Evolutionary conservation across 176 grass and related monocot species (phyloP).

Genomic region (Microstegium vimineum): DNA sequence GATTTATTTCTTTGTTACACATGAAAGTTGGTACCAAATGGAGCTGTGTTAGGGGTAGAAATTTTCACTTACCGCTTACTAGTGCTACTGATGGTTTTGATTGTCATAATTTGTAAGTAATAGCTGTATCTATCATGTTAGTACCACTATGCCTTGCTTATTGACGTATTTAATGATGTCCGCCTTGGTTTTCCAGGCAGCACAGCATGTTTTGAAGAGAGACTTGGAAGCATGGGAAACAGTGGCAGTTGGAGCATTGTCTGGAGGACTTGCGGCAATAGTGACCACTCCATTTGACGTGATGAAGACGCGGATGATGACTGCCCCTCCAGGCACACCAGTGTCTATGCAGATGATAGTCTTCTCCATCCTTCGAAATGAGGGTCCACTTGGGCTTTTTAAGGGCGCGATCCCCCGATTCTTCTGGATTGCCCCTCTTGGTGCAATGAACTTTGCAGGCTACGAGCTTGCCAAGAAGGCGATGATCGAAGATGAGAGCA

Average conservation of each 20-base stretch:
- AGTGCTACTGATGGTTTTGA: background rate
- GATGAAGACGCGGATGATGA: slow-evolving; percentile 98
- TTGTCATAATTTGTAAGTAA: background rate
- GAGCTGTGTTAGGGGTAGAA: background rate
- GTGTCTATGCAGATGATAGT: slow-evolving; percentile 87
- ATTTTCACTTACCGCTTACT: background rate
- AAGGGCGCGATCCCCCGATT: slow-evolving; percentile 87
- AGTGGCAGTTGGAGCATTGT: slow-evolving; percentile 69
- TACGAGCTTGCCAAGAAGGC: slow-evolving; percentile 95
- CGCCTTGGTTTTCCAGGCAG: slow-evolving; percentile 39
- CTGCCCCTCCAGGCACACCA: slow-evolving; percentile 69
- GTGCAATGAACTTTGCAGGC: slow-evolving; percentile 97
- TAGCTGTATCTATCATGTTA: background rate
- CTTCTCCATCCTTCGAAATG: slow-evolving; percentile 80
- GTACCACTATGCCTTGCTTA: background rate
- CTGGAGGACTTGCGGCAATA: slow-evolving; percentile 87
- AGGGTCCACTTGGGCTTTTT: slow-evolving; percentile 82
- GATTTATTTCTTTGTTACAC: background rate
- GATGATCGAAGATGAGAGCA: slow-evolving; percentile 54
- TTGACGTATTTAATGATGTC: slow-evolving; percentile 6
- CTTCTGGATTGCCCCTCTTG: slow-evolving; percentile 94
- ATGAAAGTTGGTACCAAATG: background rate
- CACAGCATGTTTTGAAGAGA: slow-evolving; percentile 62
- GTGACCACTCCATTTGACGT: slow-evolving; percentile 94
- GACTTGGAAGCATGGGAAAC: slow-evolving; percentile 94